These are phyloP conservation scores for Phytophthora fragariaefolia DNA, from an alignment of 352 stramenopile species.

Conservation along the genomic window DNA sequence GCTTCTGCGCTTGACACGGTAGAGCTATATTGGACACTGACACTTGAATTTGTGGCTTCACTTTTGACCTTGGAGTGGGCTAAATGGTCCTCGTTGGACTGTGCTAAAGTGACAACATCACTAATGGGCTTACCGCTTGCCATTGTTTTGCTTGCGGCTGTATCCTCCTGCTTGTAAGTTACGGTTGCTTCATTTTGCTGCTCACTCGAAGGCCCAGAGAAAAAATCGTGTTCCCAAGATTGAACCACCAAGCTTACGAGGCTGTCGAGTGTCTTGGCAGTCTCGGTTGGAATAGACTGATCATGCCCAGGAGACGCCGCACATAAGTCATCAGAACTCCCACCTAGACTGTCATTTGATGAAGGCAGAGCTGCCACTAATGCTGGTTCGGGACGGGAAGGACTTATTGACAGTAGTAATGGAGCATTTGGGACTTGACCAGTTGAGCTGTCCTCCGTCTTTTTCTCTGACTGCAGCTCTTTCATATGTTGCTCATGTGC, in stretches of 20 bases:
- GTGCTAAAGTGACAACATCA: not conserved
- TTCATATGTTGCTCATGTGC: slow-evolving; percentile 1
- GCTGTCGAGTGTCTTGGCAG: slow-evolving; percentile 38
- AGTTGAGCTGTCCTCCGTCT: not conserved
- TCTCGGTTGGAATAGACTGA: slow-evolving; percentile 9
- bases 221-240: slow-evolving; percentile 50
- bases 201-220: slow-evolving; percentile 10
- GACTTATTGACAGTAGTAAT: slow-evolving; percentile 17
- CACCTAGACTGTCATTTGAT: not conserved
- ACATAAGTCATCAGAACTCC: slow-evolving; percentile 3
- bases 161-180: slow-evolving; percentile 9
- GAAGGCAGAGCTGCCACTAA: not conserved
- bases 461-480: not conserved
- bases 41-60: slow-evolving; percentile 4
- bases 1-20: not conserved
- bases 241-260: slow-evolving; percentile 62
- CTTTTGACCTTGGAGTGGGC: not conserved
- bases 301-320: slow-evolving; percentile 1
- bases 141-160: not conserved
- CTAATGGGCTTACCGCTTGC: not conserved
- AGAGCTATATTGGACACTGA: not conserved
- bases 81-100: not conserved
- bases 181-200: not conserved
- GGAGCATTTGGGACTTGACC: slow-evolving; percentile 5
- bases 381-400: slow-evolving; percentile 6